Evolutionary conservation across 441 rosid species (phyloP).

Genomic region (Brassica balearica): DNA sequence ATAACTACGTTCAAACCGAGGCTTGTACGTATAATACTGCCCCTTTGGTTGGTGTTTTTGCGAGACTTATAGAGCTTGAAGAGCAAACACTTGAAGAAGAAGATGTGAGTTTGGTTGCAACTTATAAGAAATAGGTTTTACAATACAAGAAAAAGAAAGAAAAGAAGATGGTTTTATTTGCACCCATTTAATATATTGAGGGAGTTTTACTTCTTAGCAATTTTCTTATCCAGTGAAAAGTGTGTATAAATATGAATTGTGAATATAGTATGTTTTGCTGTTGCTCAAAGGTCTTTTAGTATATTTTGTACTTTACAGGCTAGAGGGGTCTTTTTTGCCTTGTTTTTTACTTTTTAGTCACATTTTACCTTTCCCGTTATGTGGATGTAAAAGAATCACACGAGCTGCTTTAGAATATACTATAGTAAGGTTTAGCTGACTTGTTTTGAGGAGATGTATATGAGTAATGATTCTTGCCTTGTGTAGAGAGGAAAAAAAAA

Average conservation of each 20-base stretch:
- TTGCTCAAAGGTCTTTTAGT: too few relatives aligned
- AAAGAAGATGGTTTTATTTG: conserved; percentile 25
- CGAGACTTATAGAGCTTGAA: conserved; percentile 61
- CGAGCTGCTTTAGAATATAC: too few relatives aligned
- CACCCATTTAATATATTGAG: conserved; percentile 10
- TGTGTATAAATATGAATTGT: conserved; percentile 33
- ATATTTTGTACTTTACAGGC: too few relatives aligned
- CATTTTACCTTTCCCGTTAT: too few relatives aligned
- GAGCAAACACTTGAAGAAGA: conserved; percentile 45
- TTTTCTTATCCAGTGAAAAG: conserved; percentile 19
- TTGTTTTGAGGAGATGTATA: conserved; percentile 16
- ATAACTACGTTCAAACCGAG: conserved; percentile 84
- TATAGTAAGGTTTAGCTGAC: too few relatives aligned
- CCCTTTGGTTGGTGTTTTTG: conserved; percentile 87
- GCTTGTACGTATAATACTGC: conserved; percentile 97
- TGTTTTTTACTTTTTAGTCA: background rate
- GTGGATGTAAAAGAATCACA: too few relatives aligned
- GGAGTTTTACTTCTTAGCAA: conserved; percentile 22
- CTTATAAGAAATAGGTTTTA: conserved; percentile 49
- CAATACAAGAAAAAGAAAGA: background rate
- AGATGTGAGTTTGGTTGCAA: conserved; percentile 58
- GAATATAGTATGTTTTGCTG: background rate
- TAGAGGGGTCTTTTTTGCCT: too few relatives aligned
- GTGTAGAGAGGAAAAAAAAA: background rate
- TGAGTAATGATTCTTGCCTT: conserved; percentile 12